These are phyloP conservation scores for Nelumbo lutea DNA, from an alignment of 164 flowering plant genomes.

Conservation along the genomic window DNA sequence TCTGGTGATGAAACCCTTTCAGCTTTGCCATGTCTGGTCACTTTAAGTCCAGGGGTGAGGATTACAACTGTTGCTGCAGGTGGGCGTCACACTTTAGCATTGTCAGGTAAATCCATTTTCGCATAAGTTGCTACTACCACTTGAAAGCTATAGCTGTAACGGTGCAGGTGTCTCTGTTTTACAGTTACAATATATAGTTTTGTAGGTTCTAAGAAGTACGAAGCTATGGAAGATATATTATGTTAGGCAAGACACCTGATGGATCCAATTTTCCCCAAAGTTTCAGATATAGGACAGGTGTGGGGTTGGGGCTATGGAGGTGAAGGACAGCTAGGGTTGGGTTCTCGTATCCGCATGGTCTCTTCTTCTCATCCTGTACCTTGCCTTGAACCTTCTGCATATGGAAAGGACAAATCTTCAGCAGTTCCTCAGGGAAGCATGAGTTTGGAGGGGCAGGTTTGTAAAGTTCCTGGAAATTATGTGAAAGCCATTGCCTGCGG, in stretches of 20 bases:
- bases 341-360: conserved; percentile 89
- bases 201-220: conserved; percentile 3
- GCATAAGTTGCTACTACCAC: not conserved
- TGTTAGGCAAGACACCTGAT: conserved; percentile 19
- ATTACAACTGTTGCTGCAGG: conserved; percentile 87
- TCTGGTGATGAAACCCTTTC: conserved; percentile 69
- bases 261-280: conserved; percentile 29
- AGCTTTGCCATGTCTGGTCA: conserved; percentile 81
- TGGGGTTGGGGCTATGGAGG: conserved; percentile 99
- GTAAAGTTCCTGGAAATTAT: conserved; percentile 73
- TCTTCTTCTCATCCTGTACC: conserved; percentile 96
- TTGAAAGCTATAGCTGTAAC: not conserved
- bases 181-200: not conserved
- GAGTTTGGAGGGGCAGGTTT: conserved; percentile 45
- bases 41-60: conserved; percentile 77
- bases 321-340: conserved; percentile 97
- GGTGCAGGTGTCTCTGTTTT: not conserved
- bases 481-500: conserved; percentile 93
- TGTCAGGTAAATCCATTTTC: conserved; percentile 61
- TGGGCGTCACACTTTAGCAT: conserved; percentile 89
- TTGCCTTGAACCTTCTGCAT: conserved; percentile 57
- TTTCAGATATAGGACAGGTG: conserved; percentile 96
- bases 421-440: conserved; percentile 43
- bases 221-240: conserved; percentile 15
- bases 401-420: conserved; percentile 47